These are phyloP conservation scores for Kodamaea kaohsiungensis DNA, from an alignment of 805 yeast species.

Conservation along the genomic window DNA sequence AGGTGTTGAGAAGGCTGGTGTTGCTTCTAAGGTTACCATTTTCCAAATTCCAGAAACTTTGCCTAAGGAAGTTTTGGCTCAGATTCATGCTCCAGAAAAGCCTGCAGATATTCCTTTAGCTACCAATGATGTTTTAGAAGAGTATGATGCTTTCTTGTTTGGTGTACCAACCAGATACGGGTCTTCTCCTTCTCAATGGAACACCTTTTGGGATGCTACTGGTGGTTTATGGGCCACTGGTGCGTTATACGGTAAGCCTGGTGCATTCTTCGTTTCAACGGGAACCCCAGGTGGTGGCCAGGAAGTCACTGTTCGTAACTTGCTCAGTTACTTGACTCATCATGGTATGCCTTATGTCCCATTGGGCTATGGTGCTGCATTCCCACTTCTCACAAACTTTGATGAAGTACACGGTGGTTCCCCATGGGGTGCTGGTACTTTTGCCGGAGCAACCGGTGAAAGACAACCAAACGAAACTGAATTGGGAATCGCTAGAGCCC, in stretches of 20 bases:
- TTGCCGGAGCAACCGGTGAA: conserved; percentile 75
- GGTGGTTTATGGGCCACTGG: conserved; percentile 78
- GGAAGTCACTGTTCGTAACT: conserved; percentile 64
- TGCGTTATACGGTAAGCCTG: conserved; percentile 68
- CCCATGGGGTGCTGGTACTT: conserved; percentile 86
- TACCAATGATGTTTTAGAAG: conserved; percentile 51
- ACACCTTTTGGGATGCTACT: conserved; percentile 73
- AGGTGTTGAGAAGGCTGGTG: conserved; percentile 71
- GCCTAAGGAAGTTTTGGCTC: conserved; percentile 55
- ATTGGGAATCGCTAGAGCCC: conserved; percentile 59
- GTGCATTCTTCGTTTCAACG: conserved; percentile 70
- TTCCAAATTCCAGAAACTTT: conserved; percentile 83
- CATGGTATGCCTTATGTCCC: conserved; percentile 81
- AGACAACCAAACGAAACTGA: conserved; percentile 68
- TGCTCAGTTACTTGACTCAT: conserved; percentile 62
- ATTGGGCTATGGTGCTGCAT: conserved; percentile 65
- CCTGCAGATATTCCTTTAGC: conserved; percentile 59
- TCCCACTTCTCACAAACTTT: conserved; percentile 54
- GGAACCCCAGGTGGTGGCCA: conserved; percentile 80
- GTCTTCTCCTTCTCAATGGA: conserved; percentile 73
- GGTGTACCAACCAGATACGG: conserved; percentile 86
- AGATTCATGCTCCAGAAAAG: conserved; percentile 68
- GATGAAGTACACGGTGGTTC: conserved; percentile 79
- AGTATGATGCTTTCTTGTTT: conserved; percentile 73
- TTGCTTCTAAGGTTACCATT: conserved; percentile 58